Evolutionary conservation across 495 filamentous ascomycete genomes (phyloP).

Genomic region (Penicillium riverlandense): DNA sequence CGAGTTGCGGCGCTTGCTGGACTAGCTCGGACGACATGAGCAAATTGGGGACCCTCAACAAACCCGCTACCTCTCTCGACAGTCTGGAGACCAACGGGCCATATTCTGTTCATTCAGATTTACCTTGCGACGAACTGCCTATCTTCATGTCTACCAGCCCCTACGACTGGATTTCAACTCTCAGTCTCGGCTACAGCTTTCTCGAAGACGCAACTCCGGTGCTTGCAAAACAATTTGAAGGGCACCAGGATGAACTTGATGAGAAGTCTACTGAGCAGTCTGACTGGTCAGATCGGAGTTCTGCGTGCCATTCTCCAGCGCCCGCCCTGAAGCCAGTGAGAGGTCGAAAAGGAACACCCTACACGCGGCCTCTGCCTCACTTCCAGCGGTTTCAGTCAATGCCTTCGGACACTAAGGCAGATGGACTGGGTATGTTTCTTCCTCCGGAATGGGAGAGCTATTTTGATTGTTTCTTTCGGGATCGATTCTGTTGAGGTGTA

Average conservation of each 20-base stretch:
- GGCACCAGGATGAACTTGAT: no score
- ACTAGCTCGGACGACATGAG: no score
- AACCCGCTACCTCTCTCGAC: no score
- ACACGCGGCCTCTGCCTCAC: neutral
- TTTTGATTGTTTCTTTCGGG: no score
- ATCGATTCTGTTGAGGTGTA: no score
- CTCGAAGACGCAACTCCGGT: neutral
- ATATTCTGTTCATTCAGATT: no score
- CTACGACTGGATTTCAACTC: neutral
- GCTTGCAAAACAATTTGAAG: no score
- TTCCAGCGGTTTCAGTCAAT: neutral
- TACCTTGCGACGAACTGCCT: neutral
- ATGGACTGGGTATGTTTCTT: neutral
- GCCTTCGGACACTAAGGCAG: neutral
- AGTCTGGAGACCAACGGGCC: no score
- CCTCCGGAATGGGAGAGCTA: neutral
- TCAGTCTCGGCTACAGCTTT: neutral
- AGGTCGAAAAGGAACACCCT: neutral
- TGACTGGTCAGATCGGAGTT: no score
- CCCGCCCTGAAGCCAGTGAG: neutral
- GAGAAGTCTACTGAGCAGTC: no score
- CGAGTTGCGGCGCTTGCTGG: no score
- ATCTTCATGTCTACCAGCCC: neutral
- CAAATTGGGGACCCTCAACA: no score
- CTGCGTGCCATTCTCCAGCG: neutral